Evolutionary conservation across 176 grass and related monocot species (phyloP), one percentile per base, ranked within the genome.

Genomic region (Rhipidocladum racemiflorum): DNA sequence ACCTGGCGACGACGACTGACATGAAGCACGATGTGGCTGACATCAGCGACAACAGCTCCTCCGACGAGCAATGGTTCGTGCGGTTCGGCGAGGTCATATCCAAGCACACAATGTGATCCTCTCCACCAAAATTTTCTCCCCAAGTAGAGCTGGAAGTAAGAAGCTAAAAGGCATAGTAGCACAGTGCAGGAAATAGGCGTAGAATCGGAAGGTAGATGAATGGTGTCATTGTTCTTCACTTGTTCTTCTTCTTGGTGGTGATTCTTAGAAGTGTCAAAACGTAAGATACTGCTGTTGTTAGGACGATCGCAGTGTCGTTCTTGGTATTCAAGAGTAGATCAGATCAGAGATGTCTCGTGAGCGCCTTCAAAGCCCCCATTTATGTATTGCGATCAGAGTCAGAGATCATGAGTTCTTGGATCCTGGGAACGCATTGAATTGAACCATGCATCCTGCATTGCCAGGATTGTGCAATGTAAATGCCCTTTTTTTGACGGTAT

Each of bases 81-180:
- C 72, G 87, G 79, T 99, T 99, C 63, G 93, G 97, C 25, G 93
- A 99, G 87, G 91, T 93, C 68, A 99, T 99, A 61, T 96, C 93
- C n/a, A 96, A 96, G 93, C 90, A 86, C 81, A 90, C 97, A 25
- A 68, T 99, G 50, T 93, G 77, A 83, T n/a, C 39, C 7, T 27
- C 38, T n/a, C 18, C 27, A 27, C 38, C 23, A 30, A 70, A 75
- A 4, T 10, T 30, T 70, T 84, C 77, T 76, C 49, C 70, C 76
- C 81, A 49, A 65, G 53, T 80, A 87, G 84, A 56, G 71, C 65
- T 57, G 4, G 45, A 69, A 84, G 75, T 20, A 68, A 69, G 64
- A 72, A 76, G 65, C 44, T 78, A 28, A 79, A 69, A 69, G 83
- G 48, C 68, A 85, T 77, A 89, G 78, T 73, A 86, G 84, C 88